These are phyloP conservation scores for Fermentozyma sake DNA, from an alignment of 1,139 yeast genomes.

Conservation along the genomic window DNA sequence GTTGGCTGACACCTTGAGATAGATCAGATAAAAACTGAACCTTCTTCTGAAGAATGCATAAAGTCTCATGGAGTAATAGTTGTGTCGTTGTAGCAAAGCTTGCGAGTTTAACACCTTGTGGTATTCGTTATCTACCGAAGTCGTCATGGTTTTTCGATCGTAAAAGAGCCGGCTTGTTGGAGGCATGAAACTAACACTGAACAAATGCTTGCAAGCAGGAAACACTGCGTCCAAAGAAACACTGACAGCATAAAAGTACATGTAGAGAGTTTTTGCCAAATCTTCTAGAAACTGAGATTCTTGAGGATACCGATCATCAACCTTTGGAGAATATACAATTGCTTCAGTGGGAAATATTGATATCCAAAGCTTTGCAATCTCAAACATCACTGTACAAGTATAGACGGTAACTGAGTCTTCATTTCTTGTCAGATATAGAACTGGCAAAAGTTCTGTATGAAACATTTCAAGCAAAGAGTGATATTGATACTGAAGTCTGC, in stretches of 20 bases:
- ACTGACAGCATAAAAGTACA: conserved; percentile 22
- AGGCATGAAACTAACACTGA: conserved; percentile 19
- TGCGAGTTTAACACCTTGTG: conserved; percentile 7
- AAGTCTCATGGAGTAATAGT: conserved; percentile 23
- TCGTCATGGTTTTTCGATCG: conserved; percentile 12
- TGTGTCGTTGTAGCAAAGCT: conserved; percentile 21
- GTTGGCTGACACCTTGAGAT: conserved; percentile 19
- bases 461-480: conserved; percentile 11
- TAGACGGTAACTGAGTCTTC: conserved; percentile 16
- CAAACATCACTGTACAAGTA: conserved; percentile 16
- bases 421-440: conserved; percentile 11
- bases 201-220: conserved; percentile 22
- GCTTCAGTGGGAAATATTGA: conserved; percentile 19
- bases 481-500: conserved; percentile 10
- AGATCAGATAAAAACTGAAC: conserved; percentile 14
- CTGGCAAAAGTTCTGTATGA: conserved; percentile 9
- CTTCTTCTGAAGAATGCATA: conserved; percentile 24
- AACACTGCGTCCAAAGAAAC: conserved; percentile 23
- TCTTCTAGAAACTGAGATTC: conserved; percentile 15
- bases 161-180: conserved; percentile 12
- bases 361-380: conserved; percentile 22
- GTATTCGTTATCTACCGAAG: conserved; percentile 7
- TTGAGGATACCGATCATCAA: conserved; percentile 5
- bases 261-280: conserved; percentile 18
- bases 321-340: conserved; percentile 12